Evolutionary conservation across 768 basidiomycete species (phyloP).

Genomic region (Naganishia vaughanmartiniae): DNA sequence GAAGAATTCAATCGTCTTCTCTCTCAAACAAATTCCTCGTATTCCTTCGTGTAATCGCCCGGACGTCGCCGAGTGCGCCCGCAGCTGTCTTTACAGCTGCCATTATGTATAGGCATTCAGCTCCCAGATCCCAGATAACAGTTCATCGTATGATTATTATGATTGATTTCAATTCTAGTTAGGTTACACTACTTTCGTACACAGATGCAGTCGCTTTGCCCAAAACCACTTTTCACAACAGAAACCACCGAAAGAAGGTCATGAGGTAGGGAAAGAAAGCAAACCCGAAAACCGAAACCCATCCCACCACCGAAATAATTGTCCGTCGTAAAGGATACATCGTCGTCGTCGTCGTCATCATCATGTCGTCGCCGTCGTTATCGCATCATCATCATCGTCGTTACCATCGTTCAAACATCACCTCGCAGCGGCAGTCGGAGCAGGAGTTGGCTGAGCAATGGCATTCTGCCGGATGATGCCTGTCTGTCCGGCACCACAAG

Average conservation of each 20-base stretch:
- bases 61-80: background rate
- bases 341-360: background rate
- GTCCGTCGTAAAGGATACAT: background rate
- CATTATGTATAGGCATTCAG: too few species aligned
- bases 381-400: background rate
- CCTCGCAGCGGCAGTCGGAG: conserved; percentile 28
- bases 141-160: background rate
- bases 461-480: background rate
- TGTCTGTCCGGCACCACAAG: conserved; percentile 46
- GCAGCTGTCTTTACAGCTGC: background rate
- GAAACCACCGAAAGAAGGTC: conserved; percentile 1
- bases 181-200: background rate
- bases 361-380: background rate
- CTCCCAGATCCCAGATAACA: background rate
- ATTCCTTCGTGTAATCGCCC: too few species aligned
- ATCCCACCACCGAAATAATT: background rate
- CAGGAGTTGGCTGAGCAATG: conserved; percentile 27
- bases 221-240: too few species aligned
- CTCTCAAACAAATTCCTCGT: background rate
- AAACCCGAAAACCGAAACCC: background rate
- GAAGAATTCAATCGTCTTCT: background rate
- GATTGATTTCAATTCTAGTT: background rate
- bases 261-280: background rate
- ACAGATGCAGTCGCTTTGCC: background rate
- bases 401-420: background rate